Evolutionary conservation across 768 basidiomycete genomes (phyloP), one percentile per base, ranked within the genome.

Genomic region (Pleurotus salmoneostramineus): DNA sequence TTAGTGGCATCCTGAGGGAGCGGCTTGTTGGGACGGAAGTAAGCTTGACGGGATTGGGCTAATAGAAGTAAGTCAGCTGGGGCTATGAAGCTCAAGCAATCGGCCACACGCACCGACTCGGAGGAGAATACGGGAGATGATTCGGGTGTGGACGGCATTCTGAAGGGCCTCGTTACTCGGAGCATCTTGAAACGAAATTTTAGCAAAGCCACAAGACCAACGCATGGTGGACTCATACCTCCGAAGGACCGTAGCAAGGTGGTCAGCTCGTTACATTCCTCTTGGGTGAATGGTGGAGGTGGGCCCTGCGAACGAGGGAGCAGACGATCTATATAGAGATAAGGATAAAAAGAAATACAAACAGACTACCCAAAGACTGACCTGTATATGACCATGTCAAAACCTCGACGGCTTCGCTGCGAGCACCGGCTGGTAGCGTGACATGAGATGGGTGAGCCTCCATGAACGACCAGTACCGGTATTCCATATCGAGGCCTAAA

Each of bases 381-480:
- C 87, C 87, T 2, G 91, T 88, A 71, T 88, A 91, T 6, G 87
- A 83, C 91, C 92, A 93, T 21, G 83, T 88, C 61, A 93, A 73
- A 0, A 83, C 82, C 56, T 93, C 88, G 64, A 88, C 76, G 0
- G 91, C 91, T 62, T 93, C 91, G 0, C 74, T 70, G 50, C 79
- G 79, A 7, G 87, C 85, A 44, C 75, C 77, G 5, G 71, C 64
- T 6, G 86, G 80, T 31, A 93, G 74, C 0, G 77, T 65, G 6
- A 77, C 73, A 67, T 93, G 91, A 0, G 88, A 88, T 0, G 91
- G 91, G 63, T 93, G 90, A 35, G 80, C 72, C 68, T 91, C 88
- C 71, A 93, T 79, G 65, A 86, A 93, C 5, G 83, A 74, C 92
- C 92, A 93, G 65, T 91, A 93, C 56, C 87, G 77, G 63, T 88